Evolutionary conservation across 2,329 filamentous ascomycete species (phyloP), one percentile per base, ranked within the genome.

Genomic region (Sordariomycetes sp.): DNA sequence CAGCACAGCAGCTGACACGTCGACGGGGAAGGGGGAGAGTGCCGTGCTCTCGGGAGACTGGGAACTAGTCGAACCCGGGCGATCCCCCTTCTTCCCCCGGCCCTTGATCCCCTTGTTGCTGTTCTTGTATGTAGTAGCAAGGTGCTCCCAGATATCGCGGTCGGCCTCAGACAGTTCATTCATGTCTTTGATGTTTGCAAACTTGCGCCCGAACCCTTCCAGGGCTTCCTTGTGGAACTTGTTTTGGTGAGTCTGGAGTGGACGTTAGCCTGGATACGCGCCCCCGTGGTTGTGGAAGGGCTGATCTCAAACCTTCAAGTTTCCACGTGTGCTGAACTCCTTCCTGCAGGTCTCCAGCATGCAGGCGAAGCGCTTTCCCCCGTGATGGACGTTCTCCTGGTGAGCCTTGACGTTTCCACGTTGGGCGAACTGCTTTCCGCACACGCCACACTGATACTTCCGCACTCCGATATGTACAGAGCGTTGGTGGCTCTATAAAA

Each of bases 51-150:
- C 40, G 59, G 60, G 51, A 14, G 61, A 65, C 46, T 64, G 67
- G 12, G 68, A 66, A 40, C 60, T 40, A 10, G 67, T 66, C 58
- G 91, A 87, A 59, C 84, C 85, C 59, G 90, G 80, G 64, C 3
- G 5, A 18, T 25, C 4, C 16, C 32, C 34, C 48, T 92, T 89
- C 69, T 93, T 94, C 51, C 94, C 94, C 53, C 94, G 85, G 12
- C 94, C 94, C 73, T 97, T 97, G 77, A 97, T 97, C 1, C 94
- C 94, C 72, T 96, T 96, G 80, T 97, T 97, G 74, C 88, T 92
- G 74, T 97, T 95, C 77, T 96, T 96, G 79, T 96, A 97, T n/a
- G 96, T 78, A 0, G 80, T 80, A 3, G 86, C 81, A 68, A 97
- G 94, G 73, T 96, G 96, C 64, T 88, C 82, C 76, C 88, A 90